These are phyloP conservation scores for Flaveria brownii DNA, from an alignment of 129 eudicot genomes.

Conservation along the genomic window DNA sequence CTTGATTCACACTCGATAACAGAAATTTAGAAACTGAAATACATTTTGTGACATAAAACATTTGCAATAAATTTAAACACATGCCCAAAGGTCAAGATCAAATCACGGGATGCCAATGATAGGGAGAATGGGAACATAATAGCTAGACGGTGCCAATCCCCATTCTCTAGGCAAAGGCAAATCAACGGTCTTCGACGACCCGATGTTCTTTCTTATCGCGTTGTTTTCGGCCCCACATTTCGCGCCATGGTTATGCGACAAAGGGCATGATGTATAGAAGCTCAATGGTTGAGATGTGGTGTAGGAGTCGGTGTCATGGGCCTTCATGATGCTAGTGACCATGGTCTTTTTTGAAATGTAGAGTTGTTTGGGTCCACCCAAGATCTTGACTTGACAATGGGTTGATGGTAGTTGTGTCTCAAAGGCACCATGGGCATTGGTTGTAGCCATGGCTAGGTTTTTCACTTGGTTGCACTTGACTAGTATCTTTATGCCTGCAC, in stretches of 20 bases:
- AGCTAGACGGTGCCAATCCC: conserved; percentile 91
- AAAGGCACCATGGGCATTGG: conserved; percentile 63
- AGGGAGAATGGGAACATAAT: conserved; percentile 69
- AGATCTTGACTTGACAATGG: conserved; percentile 62
- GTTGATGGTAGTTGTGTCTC: conserved; percentile 51
- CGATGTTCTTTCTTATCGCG: conserved; percentile 17
- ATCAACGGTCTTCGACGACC: conserved; percentile 66
- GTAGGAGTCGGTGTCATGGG: conserved; percentile 38
- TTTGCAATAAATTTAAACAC: neutral
- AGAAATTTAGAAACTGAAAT: neutral
- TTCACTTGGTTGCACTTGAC: conserved; percentile 75
- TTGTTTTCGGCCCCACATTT: conserved; percentile 42
- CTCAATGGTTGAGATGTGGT: conserved; percentile 54
- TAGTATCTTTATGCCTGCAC: conserved; percentile 69
- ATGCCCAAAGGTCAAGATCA: neutral
- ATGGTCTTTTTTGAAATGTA: conserved; percentile 44
- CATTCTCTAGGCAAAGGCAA: conserved; percentile 81
- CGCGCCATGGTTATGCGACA: conserved; percentile 25
- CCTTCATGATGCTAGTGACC: conserved; percentile 37
- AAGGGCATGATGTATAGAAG: conserved; percentile 69
- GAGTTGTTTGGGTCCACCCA: conserved; percentile 75
- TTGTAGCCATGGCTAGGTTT: conserved; percentile 54
- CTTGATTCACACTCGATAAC: neutral
- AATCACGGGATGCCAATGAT: conserved; percentile 80
- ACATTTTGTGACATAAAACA: conserved; percentile 2